phyloP scores from a whole-genome alignment of 805 yeast genomes.

The Saturnispora besseyi region DNA sequence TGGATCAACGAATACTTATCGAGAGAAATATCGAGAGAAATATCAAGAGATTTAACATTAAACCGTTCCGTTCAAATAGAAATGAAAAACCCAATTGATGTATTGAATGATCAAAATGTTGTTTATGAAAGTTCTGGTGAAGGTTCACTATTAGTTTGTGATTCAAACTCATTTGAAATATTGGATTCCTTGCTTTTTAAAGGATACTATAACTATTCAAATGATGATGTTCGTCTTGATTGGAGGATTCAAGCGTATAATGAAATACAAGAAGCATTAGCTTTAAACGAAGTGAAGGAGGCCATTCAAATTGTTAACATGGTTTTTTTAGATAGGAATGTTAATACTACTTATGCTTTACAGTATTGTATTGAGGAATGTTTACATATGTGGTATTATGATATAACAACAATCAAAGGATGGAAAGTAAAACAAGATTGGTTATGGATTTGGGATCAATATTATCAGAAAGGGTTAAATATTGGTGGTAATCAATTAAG shows the following conservation, averaged over 20 bases:
- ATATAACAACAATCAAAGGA: neutral
- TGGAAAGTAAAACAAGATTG: conserved; percentile 6
- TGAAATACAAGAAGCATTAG: neutral
- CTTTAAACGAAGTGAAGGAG: neutral
- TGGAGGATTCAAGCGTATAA: neutral
- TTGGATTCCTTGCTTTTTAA: neutral
- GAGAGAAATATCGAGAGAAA: neutral
- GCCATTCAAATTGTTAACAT: neutral
- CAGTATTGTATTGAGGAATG: conserved; percentile 1
- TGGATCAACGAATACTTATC: conserved; percentile 1
- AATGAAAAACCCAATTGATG: neutral
- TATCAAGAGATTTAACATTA: neutral
- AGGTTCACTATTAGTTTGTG: neutral
- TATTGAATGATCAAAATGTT: neutral
- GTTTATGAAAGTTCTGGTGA: neutral
- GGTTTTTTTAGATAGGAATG: neutral
- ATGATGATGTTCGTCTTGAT: neutral
- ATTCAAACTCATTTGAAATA: neutral
- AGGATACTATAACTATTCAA: neutral
- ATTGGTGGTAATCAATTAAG: conserved; percentile 5
- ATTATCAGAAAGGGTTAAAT: neutral
- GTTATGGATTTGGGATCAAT: conserved; percentile 9
- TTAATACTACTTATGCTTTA: neutral
- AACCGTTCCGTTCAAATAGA: neutral
- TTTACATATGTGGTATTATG: neutral